phyloP scores from a whole-genome alignment of 257 asterid species.

The Verbena officinalis region DNA sequence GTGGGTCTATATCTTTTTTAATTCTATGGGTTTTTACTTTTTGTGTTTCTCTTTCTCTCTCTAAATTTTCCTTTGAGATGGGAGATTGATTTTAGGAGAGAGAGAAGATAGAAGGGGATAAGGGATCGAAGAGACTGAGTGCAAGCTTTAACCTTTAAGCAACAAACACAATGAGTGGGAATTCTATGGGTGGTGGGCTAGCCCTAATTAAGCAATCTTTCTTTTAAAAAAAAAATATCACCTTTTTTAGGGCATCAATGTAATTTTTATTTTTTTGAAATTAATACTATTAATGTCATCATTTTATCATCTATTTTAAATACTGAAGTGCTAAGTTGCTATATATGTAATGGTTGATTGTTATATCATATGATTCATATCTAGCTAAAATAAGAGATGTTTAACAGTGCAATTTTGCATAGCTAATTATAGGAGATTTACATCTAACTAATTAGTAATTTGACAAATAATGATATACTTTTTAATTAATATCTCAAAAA shows the following conservation, averaged over 20 bases:
- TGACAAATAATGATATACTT: too few relatives aligned
- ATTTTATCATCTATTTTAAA: too few relatives aligned
- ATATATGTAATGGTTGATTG: too few relatives aligned
- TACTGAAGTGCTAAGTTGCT: too few relatives aligned
- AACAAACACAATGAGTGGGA: slow-evolving; percentile 80
- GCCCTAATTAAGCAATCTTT: slow-evolving; percentile 30
- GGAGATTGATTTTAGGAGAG: slow-evolving; percentile 22
- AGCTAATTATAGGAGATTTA: too few relatives aligned
- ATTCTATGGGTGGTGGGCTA: slow-evolving; percentile 57
- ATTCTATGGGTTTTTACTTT: not conserved
- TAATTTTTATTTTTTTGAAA: slow-evolving; percentile 16
- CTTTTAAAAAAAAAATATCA: slow-evolving; percentile 18
- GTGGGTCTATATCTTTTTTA: slow-evolving; percentile 35
- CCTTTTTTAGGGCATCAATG: slow-evolving; percentile 30
- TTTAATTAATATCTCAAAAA: too few relatives aligned
- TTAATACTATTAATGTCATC: too few relatives aligned
- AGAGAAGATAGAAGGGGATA: slow-evolving; percentile 16
- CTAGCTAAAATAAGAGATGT: too few relatives aligned
- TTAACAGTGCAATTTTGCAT: too few relatives aligned
- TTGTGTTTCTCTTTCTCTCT: not conserved
- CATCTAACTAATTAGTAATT: too few relatives aligned
- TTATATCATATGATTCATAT: too few relatives aligned
- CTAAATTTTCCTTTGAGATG: slow-evolving; percentile 32
- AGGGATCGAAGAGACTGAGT: slow-evolving; percentile 35
- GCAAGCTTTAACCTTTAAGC: slow-evolving; percentile 71